Conservation (phyloP, 148 eudicot genomes). For the Fagopyrum esculentum region DNA sequence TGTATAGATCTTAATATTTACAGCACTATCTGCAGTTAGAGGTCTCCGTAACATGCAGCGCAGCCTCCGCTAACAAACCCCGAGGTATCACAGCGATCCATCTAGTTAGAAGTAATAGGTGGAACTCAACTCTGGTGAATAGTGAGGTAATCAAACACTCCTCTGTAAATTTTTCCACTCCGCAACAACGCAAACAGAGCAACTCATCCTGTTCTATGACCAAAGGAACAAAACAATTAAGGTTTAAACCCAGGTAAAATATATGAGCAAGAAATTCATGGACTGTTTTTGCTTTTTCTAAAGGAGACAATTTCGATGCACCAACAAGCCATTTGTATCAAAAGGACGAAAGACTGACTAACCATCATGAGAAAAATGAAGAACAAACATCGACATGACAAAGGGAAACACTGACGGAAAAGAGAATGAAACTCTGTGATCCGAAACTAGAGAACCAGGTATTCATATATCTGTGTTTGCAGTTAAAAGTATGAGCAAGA, state of each 20-base stretch:
- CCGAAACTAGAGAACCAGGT: neutral
- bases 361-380: too few species aligned
- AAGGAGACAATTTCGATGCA: too few species aligned
- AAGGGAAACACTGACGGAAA: too few species aligned
- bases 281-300: neutral
- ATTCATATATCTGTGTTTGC: neutral
- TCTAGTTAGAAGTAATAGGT: conserved; percentile 22
- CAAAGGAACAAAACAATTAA: neutral
- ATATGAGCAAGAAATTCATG: neutral
- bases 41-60: conserved; percentile 33
- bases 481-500: neutral
- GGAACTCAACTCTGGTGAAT: neutral
- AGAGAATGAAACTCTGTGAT: too few species aligned
- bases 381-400: too few species aligned
- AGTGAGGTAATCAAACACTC: neutral
- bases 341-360: too few species aligned
- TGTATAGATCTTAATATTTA: conserved; percentile 26
- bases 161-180: neutral
- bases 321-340: too few species aligned
- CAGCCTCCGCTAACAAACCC: conserved; percentile 95
- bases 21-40: conserved; percentile 44
- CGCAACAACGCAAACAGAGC: neutral
- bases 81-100: conserved; percentile 94
- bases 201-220: neutral
- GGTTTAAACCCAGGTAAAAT: neutral